phyloP scores from a whole-genome alignment of 106 monocot species.

The Dioscorea dumetorum region DNA sequence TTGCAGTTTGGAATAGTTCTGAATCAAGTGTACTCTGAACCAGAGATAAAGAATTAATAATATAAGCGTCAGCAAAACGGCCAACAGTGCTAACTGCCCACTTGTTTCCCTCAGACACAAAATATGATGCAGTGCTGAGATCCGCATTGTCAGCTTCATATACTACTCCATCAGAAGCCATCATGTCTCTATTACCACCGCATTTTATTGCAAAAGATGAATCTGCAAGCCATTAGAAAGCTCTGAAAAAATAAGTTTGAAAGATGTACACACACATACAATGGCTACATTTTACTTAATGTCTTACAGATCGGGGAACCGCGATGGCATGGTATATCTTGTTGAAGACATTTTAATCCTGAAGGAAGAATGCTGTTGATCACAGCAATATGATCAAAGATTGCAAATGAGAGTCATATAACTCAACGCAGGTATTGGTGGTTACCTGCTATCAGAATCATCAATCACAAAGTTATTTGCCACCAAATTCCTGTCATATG shows the following conservation, averaged over 20 bases:
- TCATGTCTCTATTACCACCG: conserved; percentile 53
- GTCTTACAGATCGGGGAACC: conserved; percentile 57
- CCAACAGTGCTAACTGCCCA: conserved; percentile 89
- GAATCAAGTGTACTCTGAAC: conserved; percentile 66
- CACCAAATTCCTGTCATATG: conserved; percentile 67
- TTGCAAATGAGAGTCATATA: neutral
- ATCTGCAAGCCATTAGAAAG: conserved; percentile 26
- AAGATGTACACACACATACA: no score
- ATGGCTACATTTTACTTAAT: neutral
- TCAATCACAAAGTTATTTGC: conserved; percentile 75
- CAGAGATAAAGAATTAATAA: conserved; percentile 33
- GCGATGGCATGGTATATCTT: conserved; percentile 51
- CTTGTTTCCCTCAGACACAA: conserved; percentile 30
- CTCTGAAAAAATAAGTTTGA: no score
- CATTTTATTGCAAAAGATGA: conserved; percentile 72
- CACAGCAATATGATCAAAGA: neutral
- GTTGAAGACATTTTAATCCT: conserved; percentile 79
- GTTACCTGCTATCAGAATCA: conserved; percentile 68
- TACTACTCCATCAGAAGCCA: conserved; percentile 27
- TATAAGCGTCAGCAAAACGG: conserved; percentile 41
- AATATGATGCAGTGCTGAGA: conserved; percentile 67
- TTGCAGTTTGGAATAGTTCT: conserved; percentile 67
- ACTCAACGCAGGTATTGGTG: neutral
- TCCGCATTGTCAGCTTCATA: conserved; percentile 52
- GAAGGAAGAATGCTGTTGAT: conserved; percentile 42